phyloP scores from a whole-genome alignment of 768 basidiomycete genomes.

The Lentinula boryana region DNA sequence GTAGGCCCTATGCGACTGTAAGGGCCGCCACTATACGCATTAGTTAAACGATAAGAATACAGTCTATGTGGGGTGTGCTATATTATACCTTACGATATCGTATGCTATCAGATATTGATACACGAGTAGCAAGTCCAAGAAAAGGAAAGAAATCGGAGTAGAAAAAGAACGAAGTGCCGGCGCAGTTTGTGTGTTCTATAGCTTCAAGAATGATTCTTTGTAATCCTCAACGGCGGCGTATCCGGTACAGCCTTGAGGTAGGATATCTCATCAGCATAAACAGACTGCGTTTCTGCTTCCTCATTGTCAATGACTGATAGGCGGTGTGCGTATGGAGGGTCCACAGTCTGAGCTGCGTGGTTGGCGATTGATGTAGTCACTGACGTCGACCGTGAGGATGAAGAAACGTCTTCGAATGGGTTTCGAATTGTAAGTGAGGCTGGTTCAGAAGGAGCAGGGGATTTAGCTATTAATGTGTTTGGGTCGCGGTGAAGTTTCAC shows the following conservation, averaged over 20 bases:
- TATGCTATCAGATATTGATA: too few relatives aligned
- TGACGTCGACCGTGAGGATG: background rate
- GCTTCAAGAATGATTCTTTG: background rate
- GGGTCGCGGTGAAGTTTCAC: background rate
- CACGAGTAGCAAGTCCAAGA: too few relatives aligned
- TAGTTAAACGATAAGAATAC: too few relatives aligned
- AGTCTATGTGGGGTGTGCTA: too few relatives aligned
- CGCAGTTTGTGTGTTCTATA: too few relatives aligned
- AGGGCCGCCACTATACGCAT: too few relatives aligned
- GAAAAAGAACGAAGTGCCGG: too few relatives aligned
- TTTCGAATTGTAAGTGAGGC: background rate
- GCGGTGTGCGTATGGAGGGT: background rate
- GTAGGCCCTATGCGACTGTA: too few relatives aligned
- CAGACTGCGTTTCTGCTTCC: slow-evolving; percentile 1
- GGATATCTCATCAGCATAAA: background rate
- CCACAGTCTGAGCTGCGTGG: background rate
- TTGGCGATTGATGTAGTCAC: background rate
- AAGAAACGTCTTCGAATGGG: background rate
- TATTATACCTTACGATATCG: too few relatives aligned
- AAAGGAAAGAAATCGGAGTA: too few relatives aligned
- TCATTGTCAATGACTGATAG: background rate
- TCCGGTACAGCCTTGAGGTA: background rate
- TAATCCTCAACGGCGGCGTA: background rate
- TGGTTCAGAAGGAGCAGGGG: background rate
- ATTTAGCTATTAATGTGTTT: background rate